Base-by-base conservation (phyloP, 1,284 basidiomycete genomes). In the Tylopilus orsonianus region DNA sequence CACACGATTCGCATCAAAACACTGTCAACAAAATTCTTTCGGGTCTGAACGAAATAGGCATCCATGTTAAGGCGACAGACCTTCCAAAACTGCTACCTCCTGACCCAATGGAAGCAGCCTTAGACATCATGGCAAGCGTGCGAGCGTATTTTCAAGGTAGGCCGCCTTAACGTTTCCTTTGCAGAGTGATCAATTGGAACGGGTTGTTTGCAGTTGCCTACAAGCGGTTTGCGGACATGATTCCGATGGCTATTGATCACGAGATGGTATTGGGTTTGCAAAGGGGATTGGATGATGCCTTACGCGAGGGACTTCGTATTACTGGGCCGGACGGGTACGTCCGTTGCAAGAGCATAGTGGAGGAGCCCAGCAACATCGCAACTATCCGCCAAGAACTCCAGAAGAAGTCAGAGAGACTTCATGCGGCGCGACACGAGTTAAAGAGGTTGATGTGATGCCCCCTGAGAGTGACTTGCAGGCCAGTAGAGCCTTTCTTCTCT, bases 101-200 rank as follows among this genome's bases (percentile, higher is more conserved):
- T 0, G 81, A 86, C 53, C 64, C 66, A 0, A 77, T 74, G 70
- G 79, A 81, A 18, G 69, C 77, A 0, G 82, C 79, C 0, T 60
- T 89, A 4, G 60, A 65, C 9, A 84, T 87, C 56, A 87, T 87
- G 83, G 81, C 86, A 0, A 77, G 82, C 35, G 81, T 84, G 4
- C 71, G 83, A 1, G 87, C 83, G 0, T 89, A 89, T 55, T 89
- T 85, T 63, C 83, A 87, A 74, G 80, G 83, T 8, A n/a, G 12
- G 12, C 43, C 44, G 20, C 48, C 12, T 32, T 26, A 14, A 13
- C 26, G 22, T 13, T 32, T 18, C 5, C 19, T n/a, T n/a, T n/a
- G n/a, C n/a, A n/a, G n/a, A n/a, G n/a, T n/a, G n/a, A n/a, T n/a
- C n/a, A n/a, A n/a, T n/a, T n/a, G n/a, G n/a, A n/a, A n/a, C n/a